phyloP scores from a whole-genome alignment of 225 moss, liverwort and hornwort genomes.

The Ulota crispa region DNA sequence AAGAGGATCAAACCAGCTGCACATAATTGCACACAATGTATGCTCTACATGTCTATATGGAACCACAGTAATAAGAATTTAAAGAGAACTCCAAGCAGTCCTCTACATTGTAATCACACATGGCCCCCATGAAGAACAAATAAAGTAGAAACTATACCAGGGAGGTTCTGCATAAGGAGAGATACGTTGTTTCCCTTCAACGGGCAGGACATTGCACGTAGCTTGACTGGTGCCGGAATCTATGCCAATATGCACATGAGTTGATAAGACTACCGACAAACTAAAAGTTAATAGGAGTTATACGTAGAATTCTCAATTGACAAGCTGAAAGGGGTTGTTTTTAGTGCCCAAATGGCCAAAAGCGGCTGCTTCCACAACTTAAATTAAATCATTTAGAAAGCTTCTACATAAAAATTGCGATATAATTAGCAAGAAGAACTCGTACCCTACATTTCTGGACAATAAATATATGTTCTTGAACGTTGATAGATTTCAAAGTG shows the following conservation, averaged over 20 bases:
- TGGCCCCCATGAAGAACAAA: neutral
- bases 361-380: neutral
- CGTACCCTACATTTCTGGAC: neutral
- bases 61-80: neutral
- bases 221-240: slow-evolving; percentile 70
- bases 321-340: too few relatives aligned
- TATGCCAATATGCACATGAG: slow-evolving; percentile 23
- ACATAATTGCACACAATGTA: neutral
- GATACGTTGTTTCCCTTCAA: slow-evolving; percentile 38
- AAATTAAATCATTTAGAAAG: neutral
- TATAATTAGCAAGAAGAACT: neutral
- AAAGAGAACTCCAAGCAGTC: neutral
- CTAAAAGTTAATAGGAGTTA: neutral
- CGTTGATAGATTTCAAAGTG: neutral
- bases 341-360: neutral
- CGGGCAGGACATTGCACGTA: slow-evolving; percentile 61
- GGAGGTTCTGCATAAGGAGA: slow-evolving; percentile 67
- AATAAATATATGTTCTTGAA: neutral
- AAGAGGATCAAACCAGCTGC: slow-evolving; percentile 18
- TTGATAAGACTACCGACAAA: neutral
- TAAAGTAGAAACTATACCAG: slow-evolving; percentile 49
- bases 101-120: neutral
- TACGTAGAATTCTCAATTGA: too few relatives aligned
- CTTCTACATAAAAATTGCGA: neutral
- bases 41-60: neutral